These are phyloP conservation scores for Hypoxylon sp. DNA, from an alignment of 2,329 filamentous ascomycete genomes.

Conservation along the genomic window DNA sequence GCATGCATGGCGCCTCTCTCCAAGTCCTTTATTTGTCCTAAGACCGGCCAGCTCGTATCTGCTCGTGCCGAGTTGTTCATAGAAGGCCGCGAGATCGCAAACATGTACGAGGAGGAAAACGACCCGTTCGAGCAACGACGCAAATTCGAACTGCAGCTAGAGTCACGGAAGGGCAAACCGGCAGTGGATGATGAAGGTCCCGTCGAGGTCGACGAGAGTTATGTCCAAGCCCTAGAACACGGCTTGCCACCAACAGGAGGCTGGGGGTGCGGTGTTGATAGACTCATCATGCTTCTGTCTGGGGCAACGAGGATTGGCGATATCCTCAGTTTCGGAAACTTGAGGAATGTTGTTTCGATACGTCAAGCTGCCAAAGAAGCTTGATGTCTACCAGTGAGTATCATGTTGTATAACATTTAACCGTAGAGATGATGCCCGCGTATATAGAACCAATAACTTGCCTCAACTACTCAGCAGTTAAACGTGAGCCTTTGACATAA, in stretches of 20 bases:
- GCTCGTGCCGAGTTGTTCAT: conserved; percentile 91
- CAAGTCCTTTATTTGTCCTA: conserved; percentile 83
- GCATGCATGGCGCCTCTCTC: conserved; percentile 91
- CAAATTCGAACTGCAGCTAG: conserved; percentile 78
- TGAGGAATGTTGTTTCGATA: conserved; percentile 76
- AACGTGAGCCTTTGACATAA: background rate
- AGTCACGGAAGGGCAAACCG: conserved; percentile 58
- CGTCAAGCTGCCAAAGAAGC: conserved; percentile 53
- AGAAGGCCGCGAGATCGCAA: conserved; percentile 84
- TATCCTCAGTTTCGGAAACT: conserved; percentile 88
- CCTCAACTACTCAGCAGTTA: background rate
- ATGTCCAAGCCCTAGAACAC: conserved; percentile 86
- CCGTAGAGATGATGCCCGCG: conserved; percentile 41
- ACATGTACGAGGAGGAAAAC: conserved; percentile 99
- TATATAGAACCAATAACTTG: conserved; percentile 4
- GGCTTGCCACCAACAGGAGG: conserved; percentile 96
- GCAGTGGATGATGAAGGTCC: conserved; percentile 63
- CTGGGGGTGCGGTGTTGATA: conserved; percentile 95
- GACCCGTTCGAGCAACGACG: conserved; percentile 86
- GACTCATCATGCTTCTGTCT: conserved; percentile 91
- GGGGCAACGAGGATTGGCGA: conserved; percentile 85
- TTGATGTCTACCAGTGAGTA: conserved; percentile 3
- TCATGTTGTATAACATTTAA: conserved; percentile 17
- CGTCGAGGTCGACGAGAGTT: conserved; percentile 80
- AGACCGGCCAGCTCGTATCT: conserved; percentile 79